phyloP scores from a whole-genome alignment of 306 rosid species.

The Nissolia schottii region DNA sequence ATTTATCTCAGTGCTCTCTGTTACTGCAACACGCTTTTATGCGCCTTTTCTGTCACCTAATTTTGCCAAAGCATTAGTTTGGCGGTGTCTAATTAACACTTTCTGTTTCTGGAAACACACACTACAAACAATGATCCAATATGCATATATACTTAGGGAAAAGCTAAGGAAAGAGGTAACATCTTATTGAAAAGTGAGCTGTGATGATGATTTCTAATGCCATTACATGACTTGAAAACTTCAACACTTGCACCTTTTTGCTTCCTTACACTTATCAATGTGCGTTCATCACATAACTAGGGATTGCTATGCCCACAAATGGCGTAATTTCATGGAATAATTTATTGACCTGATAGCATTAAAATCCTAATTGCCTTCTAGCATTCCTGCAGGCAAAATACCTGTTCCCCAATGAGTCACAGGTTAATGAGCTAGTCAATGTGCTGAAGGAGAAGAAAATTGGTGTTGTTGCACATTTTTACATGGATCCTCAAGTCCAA shows the following conservation, averaged over 20 bases:
- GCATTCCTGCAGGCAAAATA: conserved; percentile 74
- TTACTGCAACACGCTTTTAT: neutral
- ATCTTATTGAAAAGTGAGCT: no score
- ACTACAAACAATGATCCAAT: neutral
- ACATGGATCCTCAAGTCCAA: conserved; percentile 99
- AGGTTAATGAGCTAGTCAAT: conserved; percentile 59
- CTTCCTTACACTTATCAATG: no score
- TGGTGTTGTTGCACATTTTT: conserved; percentile 95
- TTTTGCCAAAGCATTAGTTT: neutral
- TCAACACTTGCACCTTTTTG: no score
- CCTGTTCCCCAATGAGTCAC: conserved; percentile 58
- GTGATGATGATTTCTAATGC: no score
- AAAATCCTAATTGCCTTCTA: conserved; percentile 33
- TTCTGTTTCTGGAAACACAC: neutral
- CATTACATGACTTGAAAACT: no score
- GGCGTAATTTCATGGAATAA: neutral
- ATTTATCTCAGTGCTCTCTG: neutral
- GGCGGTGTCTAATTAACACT: neutral
- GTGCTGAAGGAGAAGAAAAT: conserved; percentile 81
- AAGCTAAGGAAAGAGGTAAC: no score
- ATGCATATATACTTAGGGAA: no score
- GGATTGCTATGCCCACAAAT: conserved; percentile 14
- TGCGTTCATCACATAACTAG: neutral
- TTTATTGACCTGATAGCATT: conserved; percentile 1
- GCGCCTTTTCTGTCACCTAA: neutral